Evolutionary conservation across 2,329 filamentous ascomycete species (phyloP).

Genomic region (Trichoderma atroviride): DNA sequence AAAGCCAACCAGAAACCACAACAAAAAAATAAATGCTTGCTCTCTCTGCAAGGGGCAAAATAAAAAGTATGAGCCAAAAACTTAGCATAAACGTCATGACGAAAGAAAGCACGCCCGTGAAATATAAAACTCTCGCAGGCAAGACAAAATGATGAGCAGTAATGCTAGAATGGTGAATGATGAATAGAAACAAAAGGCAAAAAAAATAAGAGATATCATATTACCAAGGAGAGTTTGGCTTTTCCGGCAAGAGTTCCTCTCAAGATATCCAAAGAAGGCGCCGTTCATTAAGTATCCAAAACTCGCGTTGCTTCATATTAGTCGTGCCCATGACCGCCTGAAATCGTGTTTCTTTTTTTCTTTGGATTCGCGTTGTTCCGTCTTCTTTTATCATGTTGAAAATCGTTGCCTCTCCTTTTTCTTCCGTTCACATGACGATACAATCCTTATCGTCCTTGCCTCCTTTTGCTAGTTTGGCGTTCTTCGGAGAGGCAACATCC

Average conservation of each 20-base stretch:
- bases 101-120: not conserved
- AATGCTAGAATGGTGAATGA: constrained; percentile 15
- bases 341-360: constrained; percentile 4
- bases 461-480: constrained; percentile 55
- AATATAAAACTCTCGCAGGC: not conserved
- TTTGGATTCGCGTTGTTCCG: constrained; percentile 3
- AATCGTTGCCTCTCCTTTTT: not conserved
- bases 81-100: constrained; percentile 16
- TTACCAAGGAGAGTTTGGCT: constrained; percentile 3
- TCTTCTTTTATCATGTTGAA: not conserved
- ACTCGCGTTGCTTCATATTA: constrained; percentile 22
- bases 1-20: not conserved
- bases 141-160: not conserved
- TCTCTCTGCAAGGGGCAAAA: not conserved
- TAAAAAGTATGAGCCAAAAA: constrained; percentile 1
- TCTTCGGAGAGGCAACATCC: constrained; percentile 57
- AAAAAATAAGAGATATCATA: not conserved
- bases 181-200: not conserved
- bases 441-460: constrained; percentile 59
- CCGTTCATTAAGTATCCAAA: constrained; percentile 15
- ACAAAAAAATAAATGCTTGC: not conserved
- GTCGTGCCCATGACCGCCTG: constrained; percentile 3
- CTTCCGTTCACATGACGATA: constrained; percentile 53
- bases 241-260: not conserved
- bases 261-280: not conserved